Conservation (phyloP, 2,329 filamentous ascomycete genomes). For the Xylaria sp. region DNA sequence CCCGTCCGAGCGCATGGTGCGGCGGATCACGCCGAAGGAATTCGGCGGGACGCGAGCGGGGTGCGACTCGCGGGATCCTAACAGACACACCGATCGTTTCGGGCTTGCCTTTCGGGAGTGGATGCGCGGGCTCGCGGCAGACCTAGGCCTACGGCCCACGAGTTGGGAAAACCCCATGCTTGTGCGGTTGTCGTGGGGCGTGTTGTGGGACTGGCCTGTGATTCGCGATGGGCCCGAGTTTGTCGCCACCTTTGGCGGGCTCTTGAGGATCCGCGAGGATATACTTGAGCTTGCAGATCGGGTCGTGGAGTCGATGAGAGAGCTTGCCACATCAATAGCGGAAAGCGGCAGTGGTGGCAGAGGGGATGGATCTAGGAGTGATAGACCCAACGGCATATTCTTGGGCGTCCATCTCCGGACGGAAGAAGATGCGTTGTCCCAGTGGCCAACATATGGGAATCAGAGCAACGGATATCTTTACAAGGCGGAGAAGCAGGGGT, state of each 20-base stretch:
- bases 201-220: conserved; percentile 57
- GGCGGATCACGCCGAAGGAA: conserved; percentile 53
- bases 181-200: conserved; percentile 54
- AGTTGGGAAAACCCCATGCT: conserved; percentile 48
- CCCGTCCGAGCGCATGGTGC: conserved; percentile 41
- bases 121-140: conserved; percentile 38
- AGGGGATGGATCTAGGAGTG: neutral
- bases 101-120: conserved; percentile 47
- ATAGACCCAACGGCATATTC: conserved; percentile 38
- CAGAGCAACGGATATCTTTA: conserved; percentile 54
- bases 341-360: conserved; percentile 34
- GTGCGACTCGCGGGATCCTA: conserved; percentile 53
- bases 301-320: conserved; percentile 34
- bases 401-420: conserved; percentile 58
- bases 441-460: conserved; percentile 56
- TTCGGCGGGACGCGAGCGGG: conserved; percentile 50
- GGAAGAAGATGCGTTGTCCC: conserved; percentile 56
- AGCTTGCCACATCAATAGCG: conserved; percentile 40
- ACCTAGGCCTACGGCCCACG: conserved; percentile 34
- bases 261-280: conserved; percentile 53
- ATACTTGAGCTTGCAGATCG: conserved; percentile 45
- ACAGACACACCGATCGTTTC: conserved; percentile 53
- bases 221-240: conserved; percentile 59
- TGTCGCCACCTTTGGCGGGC: conserved; percentile 56
- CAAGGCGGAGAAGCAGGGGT: conserved; percentile 45